Percentiles rank a stretch among this genome's conserved stretches.
Conservation (phyloP, 306 rosid genomes). For the Begonia loranthoides region DNA sequence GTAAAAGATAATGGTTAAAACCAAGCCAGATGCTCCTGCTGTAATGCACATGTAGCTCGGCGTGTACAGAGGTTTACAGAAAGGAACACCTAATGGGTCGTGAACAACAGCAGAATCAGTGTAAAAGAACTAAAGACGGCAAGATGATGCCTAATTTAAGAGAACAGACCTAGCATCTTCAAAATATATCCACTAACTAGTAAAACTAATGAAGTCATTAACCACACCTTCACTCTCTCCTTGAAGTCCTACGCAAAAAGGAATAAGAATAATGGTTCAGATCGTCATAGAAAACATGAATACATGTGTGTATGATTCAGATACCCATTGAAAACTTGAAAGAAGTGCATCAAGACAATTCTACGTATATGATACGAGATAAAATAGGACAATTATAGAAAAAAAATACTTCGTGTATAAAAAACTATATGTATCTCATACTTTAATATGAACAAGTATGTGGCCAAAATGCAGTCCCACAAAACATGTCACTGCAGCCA, state of each 20-base stretch:
- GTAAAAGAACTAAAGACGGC: too few species aligned
- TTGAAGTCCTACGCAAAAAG: slow-evolving; percentile 41
- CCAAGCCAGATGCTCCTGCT: slow-evolving; percentile 64
- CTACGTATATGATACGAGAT: slow-evolving; percentile 1
- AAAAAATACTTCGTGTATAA: too few species aligned
- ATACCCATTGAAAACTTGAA: too few species aligned
- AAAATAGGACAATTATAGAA: too few species aligned
- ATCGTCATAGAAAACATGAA: slow-evolving; percentile 13
- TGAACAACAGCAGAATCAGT: slow-evolving; percentile 1
- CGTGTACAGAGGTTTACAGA: slow-evolving; percentile 63
- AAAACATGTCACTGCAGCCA: slow-evolving; percentile 69
- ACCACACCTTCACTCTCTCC: slow-evolving; percentile 46
- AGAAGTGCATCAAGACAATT: too few species aligned
- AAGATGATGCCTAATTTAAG: slow-evolving; percentile 2
- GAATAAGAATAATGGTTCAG: slow-evolving; percentile 4
- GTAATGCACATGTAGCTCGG: slow-evolving; percentile 66
- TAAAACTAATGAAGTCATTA: slow-evolving; percentile 33
- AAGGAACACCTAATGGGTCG: slow-evolving; percentile 48
- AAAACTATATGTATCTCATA: too few species aligned
- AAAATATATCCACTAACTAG: slow-evolving; percentile 37
- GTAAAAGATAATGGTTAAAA: slow-evolving; percentile 39
- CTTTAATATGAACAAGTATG: slow-evolving; percentile 52
- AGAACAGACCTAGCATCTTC: slow-evolving; percentile 41
- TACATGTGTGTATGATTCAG: too few species aligned
- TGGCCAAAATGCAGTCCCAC: slow-evolving; percentile 62